Percentiles rank a stretch among this genome's conserved stretches.
These are phyloP conservation scores for Zalaria obscura DNA, from an alignment of 2,329 filamentous ascomycete species.

Conservation along the genomic window DNA sequence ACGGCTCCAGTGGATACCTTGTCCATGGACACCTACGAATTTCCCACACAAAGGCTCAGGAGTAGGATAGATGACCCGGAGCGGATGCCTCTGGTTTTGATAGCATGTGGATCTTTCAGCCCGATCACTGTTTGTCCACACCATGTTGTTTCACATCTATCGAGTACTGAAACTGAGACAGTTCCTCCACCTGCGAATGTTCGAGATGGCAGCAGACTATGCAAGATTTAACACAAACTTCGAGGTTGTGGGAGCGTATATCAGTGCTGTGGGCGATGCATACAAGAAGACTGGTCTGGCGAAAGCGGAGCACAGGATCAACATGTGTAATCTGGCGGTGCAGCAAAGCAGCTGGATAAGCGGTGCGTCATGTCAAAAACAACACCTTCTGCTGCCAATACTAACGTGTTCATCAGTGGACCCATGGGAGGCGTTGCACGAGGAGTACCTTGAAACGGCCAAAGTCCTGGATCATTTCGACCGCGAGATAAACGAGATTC, in stretches of 20 bases:
- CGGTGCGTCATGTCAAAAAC: background rate
- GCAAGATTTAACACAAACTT: conserved; percentile 61
- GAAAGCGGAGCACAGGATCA: conserved; percentile 56
- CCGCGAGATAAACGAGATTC: conserved; percentile 69
- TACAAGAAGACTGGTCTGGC: conserved; percentile 74
- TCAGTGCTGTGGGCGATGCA: conserved; percentile 61
- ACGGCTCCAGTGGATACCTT: conserved; percentile 8
- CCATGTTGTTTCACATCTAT: conserved; percentile 19
- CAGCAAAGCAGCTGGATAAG: conserved; percentile 67
- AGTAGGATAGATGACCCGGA: conserved; percentile 39
- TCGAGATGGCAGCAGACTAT: conserved; percentile 74
- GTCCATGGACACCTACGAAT: conserved; percentile 39
- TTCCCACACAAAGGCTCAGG: conserved; percentile 47
- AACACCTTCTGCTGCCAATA: background rate
- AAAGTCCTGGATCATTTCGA: conserved; percentile 85
- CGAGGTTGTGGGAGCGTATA: conserved; percentile 75
- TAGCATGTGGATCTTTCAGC: conserved; percentile 47
- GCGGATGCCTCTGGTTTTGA: conserved; percentile 50
- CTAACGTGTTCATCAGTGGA: conserved; percentile 43
- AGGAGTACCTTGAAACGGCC: conserved; percentile 77
- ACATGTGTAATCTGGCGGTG: conserved; percentile 77
- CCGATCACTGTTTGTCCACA: conserved; percentile 14
- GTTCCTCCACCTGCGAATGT: conserved; percentile 72
- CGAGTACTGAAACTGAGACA: conserved; percentile 24
- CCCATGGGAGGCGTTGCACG: conserved; percentile 75